These are phyloP conservation scores for Fusarium sp. DNA, from an alignment of 2,329 filamentous ascomycete genomes.

Conservation along the genomic window DNA sequence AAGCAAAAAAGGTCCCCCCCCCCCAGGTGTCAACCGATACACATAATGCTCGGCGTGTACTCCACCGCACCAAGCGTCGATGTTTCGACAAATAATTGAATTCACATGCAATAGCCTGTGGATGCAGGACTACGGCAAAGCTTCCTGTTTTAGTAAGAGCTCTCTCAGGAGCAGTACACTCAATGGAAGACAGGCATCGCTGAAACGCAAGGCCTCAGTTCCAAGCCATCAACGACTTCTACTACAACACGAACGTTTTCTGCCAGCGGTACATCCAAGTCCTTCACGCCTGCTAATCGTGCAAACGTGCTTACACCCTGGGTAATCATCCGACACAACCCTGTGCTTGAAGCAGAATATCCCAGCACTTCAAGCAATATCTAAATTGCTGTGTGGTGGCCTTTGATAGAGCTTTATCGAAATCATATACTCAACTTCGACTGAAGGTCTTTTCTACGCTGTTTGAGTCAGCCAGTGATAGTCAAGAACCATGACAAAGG, in stretches of 20 bases:
- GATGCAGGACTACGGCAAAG: not conserved
- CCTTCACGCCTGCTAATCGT: not conserved
- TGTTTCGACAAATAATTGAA: not conserved
- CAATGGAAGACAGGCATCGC: not conserved
- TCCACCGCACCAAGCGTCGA: not conserved
- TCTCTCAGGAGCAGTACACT: not conserved
- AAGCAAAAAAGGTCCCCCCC: not conserved
- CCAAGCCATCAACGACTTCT: not conserved
- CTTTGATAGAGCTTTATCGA: not conserved
- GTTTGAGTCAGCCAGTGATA: too few relatives aligned
- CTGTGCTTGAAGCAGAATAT: not conserved
- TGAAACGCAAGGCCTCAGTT: not conserved
- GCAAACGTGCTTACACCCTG: not conserved
- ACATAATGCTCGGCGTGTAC: not conserved
- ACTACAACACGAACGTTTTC: not conserved
- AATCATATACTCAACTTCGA: not conserved
- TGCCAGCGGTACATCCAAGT: not conserved
- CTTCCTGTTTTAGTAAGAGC: not conserved
- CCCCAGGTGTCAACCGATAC: not conserved
- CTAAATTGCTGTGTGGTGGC: accelerated
- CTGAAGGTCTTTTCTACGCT: not conserved
- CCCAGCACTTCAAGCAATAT: not conserved
- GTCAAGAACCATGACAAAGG: too few relatives aligned
- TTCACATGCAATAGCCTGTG: not conserved
- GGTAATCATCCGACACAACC: not conserved